Conservation (phyloP, 2,329 filamentous ascomycete species). For the Ceratocystis huliohia region DNA sequence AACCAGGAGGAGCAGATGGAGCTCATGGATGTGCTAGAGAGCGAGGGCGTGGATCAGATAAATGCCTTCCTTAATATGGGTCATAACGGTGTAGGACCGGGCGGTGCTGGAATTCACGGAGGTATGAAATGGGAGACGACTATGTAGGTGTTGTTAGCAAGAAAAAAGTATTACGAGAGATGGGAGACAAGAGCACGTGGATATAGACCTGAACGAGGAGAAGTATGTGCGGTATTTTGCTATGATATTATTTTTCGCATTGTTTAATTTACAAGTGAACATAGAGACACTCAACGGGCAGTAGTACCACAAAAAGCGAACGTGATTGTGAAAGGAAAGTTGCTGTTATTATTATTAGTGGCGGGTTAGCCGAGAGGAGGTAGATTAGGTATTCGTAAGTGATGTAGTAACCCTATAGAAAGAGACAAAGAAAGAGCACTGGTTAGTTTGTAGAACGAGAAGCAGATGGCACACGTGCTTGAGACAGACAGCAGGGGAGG, state of each 20-base stretch:
- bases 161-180: neutral
- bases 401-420: neutral
- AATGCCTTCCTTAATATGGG: constrained; percentile 43
- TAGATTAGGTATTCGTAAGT: no score
- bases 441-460: no score
- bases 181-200: neutral
- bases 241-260: no score
- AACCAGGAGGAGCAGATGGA: constrained; percentile 73
- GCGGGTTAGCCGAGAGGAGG: no score
- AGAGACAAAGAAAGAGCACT: no score
- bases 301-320: no score
- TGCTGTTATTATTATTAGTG: no score
- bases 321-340: no score
- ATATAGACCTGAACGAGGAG: neutral
- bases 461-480: neutral
- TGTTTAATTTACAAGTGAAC: no score
- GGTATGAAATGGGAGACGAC: constrained; percentile 18
- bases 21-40: constrained; percentile 69
- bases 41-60: constrained; percentile 50
- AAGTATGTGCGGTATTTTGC: neutral
- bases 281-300: no score
- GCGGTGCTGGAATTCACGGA: constrained; percentile 18
- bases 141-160: constrained; percentile 1
- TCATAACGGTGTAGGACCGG: constrained; percentile 22
- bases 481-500: neutral